Conservation (phyloP, 2,329 filamentous ascomycete species). For the Lecanicillium sp. region DNA sequence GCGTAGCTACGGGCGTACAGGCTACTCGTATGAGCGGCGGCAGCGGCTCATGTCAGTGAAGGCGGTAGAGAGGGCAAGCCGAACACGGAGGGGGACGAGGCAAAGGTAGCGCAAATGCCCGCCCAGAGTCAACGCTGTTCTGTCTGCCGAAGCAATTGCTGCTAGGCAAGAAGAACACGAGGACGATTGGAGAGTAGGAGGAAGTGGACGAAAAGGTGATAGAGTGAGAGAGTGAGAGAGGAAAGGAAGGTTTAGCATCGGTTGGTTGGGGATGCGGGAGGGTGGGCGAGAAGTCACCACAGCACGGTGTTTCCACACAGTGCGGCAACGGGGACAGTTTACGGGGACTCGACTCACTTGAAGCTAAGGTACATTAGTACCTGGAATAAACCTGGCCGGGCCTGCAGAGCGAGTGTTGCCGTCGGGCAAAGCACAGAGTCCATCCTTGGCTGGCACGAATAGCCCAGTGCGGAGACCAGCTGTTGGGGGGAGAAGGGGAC, state of each 20-base stretch:
- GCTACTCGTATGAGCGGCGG: slow-evolving; percentile 2
- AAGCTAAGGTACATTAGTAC: too few relatives aligned
- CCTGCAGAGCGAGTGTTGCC: too few relatives aligned
- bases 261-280: slow-evolving; percentile 1
- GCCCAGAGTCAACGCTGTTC: slow-evolving; percentile 1
- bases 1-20: not conserved
- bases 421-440: too few relatives aligned
- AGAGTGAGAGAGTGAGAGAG: slow-evolving; percentile 4
- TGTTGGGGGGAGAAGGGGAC: too few relatives aligned
- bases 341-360: too few relatives aligned
- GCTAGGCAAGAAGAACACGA: slow-evolving; percentile 1
- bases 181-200: slow-evolving; percentile 1
- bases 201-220: not conserved
- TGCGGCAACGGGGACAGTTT: too few relatives aligned
- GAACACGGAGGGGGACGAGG: not conserved
- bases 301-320: too few relatives aligned
- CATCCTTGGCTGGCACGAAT: too few relatives aligned
- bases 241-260: slow-evolving; percentile 3
- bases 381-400: too few relatives aligned
- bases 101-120: not conserved
- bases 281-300: not conserved
- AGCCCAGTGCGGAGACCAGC: too few relatives aligned
- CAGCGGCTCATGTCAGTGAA: not conserved
- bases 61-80: slow-evolving; percentile 2
- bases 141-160: slow-evolving; percentile 9